A percentile compares a stretch with the other conserved stretches of the same genome.
Conservation (phyloP, 805 yeast species). For the Metschnikowia kunwiensis region DNA sequence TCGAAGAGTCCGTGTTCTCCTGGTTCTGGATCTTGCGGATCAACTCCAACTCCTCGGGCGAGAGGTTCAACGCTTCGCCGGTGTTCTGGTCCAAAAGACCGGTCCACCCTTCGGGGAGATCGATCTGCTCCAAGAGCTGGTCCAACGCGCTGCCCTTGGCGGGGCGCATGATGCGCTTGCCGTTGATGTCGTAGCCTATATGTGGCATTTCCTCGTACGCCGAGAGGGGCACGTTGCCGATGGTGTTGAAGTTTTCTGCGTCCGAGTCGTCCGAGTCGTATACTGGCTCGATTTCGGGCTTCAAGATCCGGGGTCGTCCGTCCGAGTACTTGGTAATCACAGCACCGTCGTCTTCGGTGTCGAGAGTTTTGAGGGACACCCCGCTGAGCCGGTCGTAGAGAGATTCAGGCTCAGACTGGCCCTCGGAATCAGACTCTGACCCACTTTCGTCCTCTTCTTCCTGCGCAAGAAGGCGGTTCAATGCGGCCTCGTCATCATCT, state of each 20-base stretch:
- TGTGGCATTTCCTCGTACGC: conserved; percentile 98
- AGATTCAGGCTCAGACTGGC: conserved; percentile 51
- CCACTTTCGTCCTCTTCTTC: conserved; percentile 33
- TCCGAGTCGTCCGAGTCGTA: conserved; percentile 95
- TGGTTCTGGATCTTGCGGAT: conserved; percentile 82
- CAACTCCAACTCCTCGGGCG: conserved; percentile 84
- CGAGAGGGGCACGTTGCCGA: conserved; percentile 88
- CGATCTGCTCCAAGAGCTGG: conserved; percentile 82
- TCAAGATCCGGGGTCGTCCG: conserved; percentile 72
- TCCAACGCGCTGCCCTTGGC: conserved; percentile 96
- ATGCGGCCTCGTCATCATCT: conserved; percentile 50
- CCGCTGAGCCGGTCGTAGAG: conserved; percentile 55
- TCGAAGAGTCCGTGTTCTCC: conserved; percentile 73
- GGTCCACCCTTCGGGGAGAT: conserved; percentile 98
- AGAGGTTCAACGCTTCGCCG: conserved; percentile 77
- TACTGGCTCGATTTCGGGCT: conserved; percentile 91
- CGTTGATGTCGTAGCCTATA: conserved; percentile 94
- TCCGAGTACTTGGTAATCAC: conserved; percentile 58
- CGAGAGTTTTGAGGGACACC: conserved; percentile 49
- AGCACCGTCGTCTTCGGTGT: conserved; percentile 38
- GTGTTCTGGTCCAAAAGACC: conserved; percentile 89
- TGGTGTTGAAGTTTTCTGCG: conserved; percentile 73
- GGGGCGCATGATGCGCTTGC: conserved; percentile 98
- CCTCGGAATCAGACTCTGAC: conserved; percentile 51
- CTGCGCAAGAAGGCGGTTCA: conserved; percentile 56